phyloP scores from a whole-genome alignment of 1,284 basidiomycete species.

The Puccinia polysora region DNA sequence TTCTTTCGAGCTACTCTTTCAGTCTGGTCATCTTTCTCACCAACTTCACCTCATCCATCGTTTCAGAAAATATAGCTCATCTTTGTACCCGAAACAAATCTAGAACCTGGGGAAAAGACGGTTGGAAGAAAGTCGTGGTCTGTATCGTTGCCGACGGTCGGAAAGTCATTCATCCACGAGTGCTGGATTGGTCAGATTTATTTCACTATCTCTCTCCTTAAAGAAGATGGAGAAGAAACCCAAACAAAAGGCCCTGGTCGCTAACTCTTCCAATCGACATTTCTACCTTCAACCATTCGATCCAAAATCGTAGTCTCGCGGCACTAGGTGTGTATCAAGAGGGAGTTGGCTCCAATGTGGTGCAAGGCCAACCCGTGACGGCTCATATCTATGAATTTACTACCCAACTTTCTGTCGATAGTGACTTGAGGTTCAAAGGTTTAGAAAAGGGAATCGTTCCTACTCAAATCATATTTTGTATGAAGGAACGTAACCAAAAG shows the following conservation, averaged over 20 bases:
- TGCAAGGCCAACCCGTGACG: slow-evolving; percentile 80
- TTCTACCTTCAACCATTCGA: not conserved
- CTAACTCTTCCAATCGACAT: too few species aligned
- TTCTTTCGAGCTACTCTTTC: too few species aligned
- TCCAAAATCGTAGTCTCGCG: slow-evolving; percentile 15
- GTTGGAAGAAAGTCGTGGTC: slow-evolving; percentile 97
- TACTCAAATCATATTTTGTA: slow-evolving; percentile 75
- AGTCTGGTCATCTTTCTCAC: too few species aligned
- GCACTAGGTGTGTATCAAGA: slow-evolving; percentile 61
- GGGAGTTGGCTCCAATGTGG: slow-evolving; percentile 79
- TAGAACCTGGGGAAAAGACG: slow-evolving; percentile 88
- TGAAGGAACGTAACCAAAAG: slow-evolving; percentile 50
- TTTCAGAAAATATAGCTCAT: slow-evolving; percentile 59
- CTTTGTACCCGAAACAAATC: slow-evolving; percentile 89
- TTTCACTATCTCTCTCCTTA: not conserved
- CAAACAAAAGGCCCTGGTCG: too few species aligned
- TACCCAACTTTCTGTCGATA: slow-evolving; percentile 79
- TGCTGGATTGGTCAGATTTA: slow-evolving; percentile 72
- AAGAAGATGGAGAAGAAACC: not conserved
- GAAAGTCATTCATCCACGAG: slow-evolving; percentile 83
- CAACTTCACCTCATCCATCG: too few species aligned
- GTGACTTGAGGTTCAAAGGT: slow-evolving; percentile 84
- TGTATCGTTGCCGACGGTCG: slow-evolving; percentile 94
- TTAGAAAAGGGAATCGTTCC: slow-evolving; percentile 76
- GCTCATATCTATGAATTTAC: slow-evolving; percentile 96